Conservation (phyloP, 2,329 filamentous ascomycete species). For the Venturia oleaginea region DNA sequence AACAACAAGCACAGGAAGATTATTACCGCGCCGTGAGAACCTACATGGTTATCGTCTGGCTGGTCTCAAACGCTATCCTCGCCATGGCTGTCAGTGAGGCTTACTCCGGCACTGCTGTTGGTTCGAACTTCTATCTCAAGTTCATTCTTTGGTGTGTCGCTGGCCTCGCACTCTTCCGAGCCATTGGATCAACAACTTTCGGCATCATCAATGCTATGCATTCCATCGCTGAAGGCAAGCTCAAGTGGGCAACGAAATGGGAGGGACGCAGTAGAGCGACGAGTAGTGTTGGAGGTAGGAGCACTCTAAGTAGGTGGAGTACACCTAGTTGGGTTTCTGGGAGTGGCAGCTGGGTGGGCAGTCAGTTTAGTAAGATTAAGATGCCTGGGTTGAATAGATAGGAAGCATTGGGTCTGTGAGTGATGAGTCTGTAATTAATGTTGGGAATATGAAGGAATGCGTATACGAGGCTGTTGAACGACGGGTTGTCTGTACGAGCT, state of each 20-base stretch:
- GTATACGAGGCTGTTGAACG: neutral
- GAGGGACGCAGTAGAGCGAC: conserved; percentile 16
- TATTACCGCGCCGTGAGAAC: conserved; percentile 97
- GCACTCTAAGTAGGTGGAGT: conserved; percentile 30
- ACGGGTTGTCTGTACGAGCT: neutral
- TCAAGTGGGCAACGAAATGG: conserved; percentile 42
- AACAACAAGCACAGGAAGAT: conserved; percentile 87
- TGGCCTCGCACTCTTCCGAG: conserved; percentile 75
- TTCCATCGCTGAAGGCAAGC: conserved; percentile 74
- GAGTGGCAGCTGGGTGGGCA: conserved; percentile 27
- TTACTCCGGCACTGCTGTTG: conserved; percentile 63
- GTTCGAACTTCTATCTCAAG: conserved; percentile 79
- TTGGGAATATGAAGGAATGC: neutral
- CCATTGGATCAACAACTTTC: conserved; percentile 72
- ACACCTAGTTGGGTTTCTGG: conserved; percentile 27
- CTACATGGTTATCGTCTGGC: conserved; percentile 96
- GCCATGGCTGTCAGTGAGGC: conserved; percentile 89
- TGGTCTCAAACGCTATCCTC: conserved; percentile 82
- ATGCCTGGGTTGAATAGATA: neutral
- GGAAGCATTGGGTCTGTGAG: neutral
- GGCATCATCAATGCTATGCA: conserved; percentile 77
- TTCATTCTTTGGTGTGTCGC: conserved; percentile 94
- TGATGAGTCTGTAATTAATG: neutral
- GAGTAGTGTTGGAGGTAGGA: conserved; percentile 24
- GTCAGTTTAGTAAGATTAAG: neutral